These are phyloP conservation scores for Candida coquimbonensis DNA, from an alignment of 805 yeast genomes.

Conservation along the genomic window DNA sequence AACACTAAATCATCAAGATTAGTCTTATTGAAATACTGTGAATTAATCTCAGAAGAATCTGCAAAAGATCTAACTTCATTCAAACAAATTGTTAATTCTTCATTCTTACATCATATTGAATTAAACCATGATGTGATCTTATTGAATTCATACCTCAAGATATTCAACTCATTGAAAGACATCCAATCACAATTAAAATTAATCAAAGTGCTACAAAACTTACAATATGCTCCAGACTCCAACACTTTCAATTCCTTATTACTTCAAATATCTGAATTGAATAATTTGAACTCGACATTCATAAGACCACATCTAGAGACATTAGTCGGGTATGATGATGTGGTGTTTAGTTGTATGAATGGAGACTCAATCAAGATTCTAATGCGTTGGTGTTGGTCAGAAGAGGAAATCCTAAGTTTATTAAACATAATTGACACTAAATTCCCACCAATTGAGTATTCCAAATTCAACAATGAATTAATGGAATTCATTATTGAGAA, in stretches of 20 bases:
- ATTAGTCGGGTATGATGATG: slow-evolving; percentile 2
- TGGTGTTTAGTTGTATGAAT: not conserved
- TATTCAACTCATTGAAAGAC: not conserved
- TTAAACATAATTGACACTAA: slow-evolving; percentile 1
- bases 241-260: not conserved
- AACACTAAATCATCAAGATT: not conserved
- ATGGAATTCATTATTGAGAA: not conserved
- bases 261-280: not conserved
- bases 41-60: not conserved
- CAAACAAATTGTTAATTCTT: not conserved
- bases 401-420: not conserved
- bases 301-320: not conserved
- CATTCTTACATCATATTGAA: not conserved
- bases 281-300: not conserved
- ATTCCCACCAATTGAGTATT: not conserved
- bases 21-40: not conserved
- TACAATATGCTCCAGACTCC: slow-evolving; percentile 1
- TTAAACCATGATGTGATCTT: not conserved
- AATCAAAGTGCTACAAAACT: not conserved
- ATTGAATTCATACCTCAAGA: not conserved
- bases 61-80: too few relatives aligned
- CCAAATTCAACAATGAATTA: not conserved
- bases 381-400: not conserved
- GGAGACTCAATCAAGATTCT: not conserved
- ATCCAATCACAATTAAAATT: not conserved